These are phyloP conservation scores for Pyricularia sp. DNA, from an alignment of 2,329 filamentous ascomycete genomes.

Conservation along the genomic window DNA sequence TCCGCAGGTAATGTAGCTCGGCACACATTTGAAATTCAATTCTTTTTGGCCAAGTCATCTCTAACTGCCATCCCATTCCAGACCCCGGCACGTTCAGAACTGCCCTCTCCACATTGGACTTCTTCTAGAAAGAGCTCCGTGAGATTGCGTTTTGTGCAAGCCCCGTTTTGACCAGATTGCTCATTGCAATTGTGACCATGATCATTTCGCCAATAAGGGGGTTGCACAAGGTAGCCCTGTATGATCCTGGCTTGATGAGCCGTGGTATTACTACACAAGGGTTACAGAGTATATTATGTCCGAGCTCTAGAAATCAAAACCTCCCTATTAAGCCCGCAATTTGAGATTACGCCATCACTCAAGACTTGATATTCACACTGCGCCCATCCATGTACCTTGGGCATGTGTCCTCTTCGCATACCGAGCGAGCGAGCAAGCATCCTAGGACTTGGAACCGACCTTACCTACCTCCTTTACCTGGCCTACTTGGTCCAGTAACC, in stretches of 20 bases:
- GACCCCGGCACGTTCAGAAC: neutral
- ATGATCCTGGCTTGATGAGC: neutral
- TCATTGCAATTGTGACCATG: neutral
- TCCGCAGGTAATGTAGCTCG: neutral
- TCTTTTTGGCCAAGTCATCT: neutral
- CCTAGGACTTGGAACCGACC: too few species aligned
- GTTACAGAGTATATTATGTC: neutral
- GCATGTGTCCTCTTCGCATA: neutral
- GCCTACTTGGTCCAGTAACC: neutral
- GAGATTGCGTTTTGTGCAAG: neutral
- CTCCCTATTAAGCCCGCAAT: neutral
- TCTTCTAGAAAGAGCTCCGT: neutral
- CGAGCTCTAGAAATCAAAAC: neutral
- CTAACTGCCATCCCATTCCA: neutral
- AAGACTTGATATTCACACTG: neutral
- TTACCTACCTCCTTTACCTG: neutral
- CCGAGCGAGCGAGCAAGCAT: neutral
- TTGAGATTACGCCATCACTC: neutral
- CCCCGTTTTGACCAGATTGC: neutral
- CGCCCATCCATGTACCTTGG: neutral
- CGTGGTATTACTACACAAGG: neutral
- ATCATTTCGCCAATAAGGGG: neutral
- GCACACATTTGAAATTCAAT: neutral
- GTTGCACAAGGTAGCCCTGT: neutral
- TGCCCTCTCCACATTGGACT: neutral